Percentiles rank a stretch among this genome's conserved stretches.
These are phyloP conservation scores for Candida sanyaensis DNA, from an alignment of 1,139 yeast species.

Conservation along the genomic window DNA sequence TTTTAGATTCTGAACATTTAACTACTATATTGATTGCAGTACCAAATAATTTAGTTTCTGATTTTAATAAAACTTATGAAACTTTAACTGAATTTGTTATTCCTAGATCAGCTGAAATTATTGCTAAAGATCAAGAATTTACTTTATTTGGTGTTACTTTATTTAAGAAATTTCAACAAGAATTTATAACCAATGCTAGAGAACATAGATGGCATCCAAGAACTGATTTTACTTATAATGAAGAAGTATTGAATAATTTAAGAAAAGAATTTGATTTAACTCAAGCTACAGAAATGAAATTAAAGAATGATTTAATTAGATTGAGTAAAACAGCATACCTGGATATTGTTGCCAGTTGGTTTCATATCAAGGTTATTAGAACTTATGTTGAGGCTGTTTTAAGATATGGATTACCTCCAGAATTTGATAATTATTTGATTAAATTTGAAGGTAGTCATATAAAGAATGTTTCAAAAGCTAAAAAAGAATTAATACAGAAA, in stretches of 20 bases:
- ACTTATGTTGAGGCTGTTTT: slow-evolving; percentile 67
- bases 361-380: slow-evolving; percentile 73
- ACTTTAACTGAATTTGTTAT: slow-evolving; percentile 79
- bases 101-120: slow-evolving; percentile 79
- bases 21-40: slow-evolving; percentile 84
- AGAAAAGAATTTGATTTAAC: slow-evolving; percentile 80
- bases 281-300: slow-evolving; percentile 67
- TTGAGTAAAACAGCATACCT: slow-evolving; percentile 85
- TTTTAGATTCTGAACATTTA: slow-evolving; percentile 81
- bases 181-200: slow-evolving; percentile 70
- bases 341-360: slow-evolving; percentile 83
- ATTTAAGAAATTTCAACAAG: slow-evolving; percentile 76
- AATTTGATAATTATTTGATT: slow-evolving; percentile 68
- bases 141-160: slow-evolving; percentile 75
- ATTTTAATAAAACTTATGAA: slow-evolving; percentile 73
- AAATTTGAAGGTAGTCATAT: slow-evolving; percentile 39
- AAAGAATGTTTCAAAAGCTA: slow-evolving; percentile 56
- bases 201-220: slow-evolving; percentile 92
- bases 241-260: slow-evolving; percentile 68
- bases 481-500: slow-evolving; percentile 65
- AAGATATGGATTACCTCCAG: slow-evolving; percentile 96
- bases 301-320: slow-evolving; percentile 78
- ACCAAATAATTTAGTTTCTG: slow-evolving; percentile 63
- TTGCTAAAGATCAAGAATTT: slow-evolving; percentile 75
- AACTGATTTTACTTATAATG: slow-evolving; percentile 82